Base-by-base conservation (phyloP, 495 filamentous ascomycete species). In the Neurospora sp. region DNA sequence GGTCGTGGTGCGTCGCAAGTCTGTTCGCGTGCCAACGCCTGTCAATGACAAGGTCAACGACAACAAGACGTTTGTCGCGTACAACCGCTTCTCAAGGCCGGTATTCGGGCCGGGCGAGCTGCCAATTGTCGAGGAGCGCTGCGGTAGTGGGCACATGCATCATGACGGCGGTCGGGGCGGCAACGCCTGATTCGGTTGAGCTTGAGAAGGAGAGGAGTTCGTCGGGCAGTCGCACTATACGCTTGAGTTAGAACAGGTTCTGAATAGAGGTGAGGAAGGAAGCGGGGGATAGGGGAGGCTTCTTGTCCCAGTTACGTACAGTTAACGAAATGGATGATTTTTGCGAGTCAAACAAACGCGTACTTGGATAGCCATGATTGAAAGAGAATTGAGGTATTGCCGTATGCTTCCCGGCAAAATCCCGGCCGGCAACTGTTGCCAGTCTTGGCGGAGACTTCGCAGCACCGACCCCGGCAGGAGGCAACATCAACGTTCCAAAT, bases 81-180 rank as follows among this genome's bases (percentile, higher is more conserved):
- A 88, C 74, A 89, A 89, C 74, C 84, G 85, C 6, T 89, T 90
- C 74, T 86, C 86, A 42, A 78, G 85, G 22, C 82, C 84, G 0
- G 72, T 80, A 7, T 79, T 75, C 48, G 75, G 74, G 69, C 69
- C 78, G 3, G 72, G 73, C 7, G 74, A 73, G 31, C 73, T 82
- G 20, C 80, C 78, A 4, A 70, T 77, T 31, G 73, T 73, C 37
- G 41, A 65, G 38, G 41, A n/a, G 42, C 14, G 48, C 22, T 31
- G 31, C 22, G 10, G 22, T 8, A 5, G 22, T 8, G 22, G 10
- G 45, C 3, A 22, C n/a, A 7, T 59, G 48, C 5, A 35, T 3
- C 12, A 16, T 61, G 12, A 27, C 27, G 53, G 27, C 27, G 53
- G 27, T 61, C 53, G 22, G 53, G 53, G 22, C 53, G 53, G 53